Conservation (phyloP, 164 flowering plant genomes). For the Aristolochia fimbriata region DNA sequence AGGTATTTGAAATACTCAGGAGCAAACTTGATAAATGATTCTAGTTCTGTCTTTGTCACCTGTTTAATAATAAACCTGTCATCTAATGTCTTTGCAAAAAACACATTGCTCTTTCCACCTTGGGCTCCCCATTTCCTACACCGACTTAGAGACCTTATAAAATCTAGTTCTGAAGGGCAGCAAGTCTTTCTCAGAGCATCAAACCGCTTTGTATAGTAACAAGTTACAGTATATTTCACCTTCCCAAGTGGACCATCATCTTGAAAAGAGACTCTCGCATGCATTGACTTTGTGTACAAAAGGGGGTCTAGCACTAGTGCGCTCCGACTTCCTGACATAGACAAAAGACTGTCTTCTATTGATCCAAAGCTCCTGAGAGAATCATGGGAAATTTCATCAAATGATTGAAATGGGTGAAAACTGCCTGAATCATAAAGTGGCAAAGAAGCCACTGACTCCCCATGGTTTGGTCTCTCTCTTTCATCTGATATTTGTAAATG, state of each 20-base stretch:
- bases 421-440: constrained; percentile 29
- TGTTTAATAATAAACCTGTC: constrained; percentile 90
- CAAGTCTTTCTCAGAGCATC: constrained; percentile 79
- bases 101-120: constrained; percentile 97
- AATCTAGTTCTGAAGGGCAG: constrained; percentile 84
- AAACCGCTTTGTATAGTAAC: constrained; percentile 78
- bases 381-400: constrained; percentile 44
- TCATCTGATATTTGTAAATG: constrained; percentile 53
- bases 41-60: constrained; percentile 92
- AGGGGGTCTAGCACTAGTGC: constrained; percentile 51
- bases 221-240: constrained; percentile 79
- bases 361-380: constrained; percentile 46
- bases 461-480: constrained; percentile 35
- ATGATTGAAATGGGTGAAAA: constrained; percentile 29
- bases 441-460: constrained; percentile 32
- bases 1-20: constrained; percentile 85
- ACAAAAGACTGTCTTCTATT: constrained; percentile 49
- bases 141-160: constrained; percentile 76
- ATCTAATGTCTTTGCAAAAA: constrained; percentile 91
- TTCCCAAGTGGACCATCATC: constrained; percentile 63
- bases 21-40: constrained; percentile 86
- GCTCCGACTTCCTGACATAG: constrained; percentile 51
- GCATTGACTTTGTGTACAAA: constrained; percentile 54
- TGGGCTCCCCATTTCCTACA: constrained; percentile 99
- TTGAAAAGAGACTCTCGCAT: constrained; percentile 56